Base-by-base conservation (phyloP, 2,329 filamentous ascomycete species). In the Fusarium longipes region DNA sequence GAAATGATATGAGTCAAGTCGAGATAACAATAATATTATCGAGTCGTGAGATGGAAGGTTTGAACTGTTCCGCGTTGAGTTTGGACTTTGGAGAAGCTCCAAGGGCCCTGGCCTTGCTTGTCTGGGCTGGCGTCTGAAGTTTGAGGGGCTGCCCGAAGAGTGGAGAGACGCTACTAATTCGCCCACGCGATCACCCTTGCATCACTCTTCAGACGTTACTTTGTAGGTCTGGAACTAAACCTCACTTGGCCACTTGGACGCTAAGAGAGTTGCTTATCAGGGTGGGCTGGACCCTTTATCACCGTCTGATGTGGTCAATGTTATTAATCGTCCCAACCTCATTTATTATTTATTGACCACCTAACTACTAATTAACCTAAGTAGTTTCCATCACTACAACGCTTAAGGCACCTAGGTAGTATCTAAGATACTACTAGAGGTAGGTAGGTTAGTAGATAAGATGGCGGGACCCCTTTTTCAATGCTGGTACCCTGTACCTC, bases 121-220 rank as follows among this genome's bases (percentile, higher is more conserved):
- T 32, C 40, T 59, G 53, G 53, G 30, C 54, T 59, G 57, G 44
- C 48, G 53, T 38, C 47, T n/a, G 39, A 25, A 57, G 52, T 30
- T 48, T 61, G 65, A 68, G 65, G 65, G 64, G 65, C 32, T 51
- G 48, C 48, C 48, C 39, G 17, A 53, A 62, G 47, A 33, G 65
- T 67, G 65, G 65, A 61, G 65, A 6, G 39, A n/a, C 49, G 33
- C 50, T 58, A 42, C 40, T 62, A 29, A 43, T 67, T 68, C 51
- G 56, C 65, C 65, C 65, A 68, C 65, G 65, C 65, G 65, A 68
- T 63, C 65, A 68, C 63, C 63, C 67, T 70, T 67, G 67, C 54
- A 52, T 47, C 60, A 65, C 57, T 36, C 24, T 56, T 27, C 35
- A 43, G 48, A 40, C 53, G 38, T 40, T 40, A 40, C 38, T 15